phyloP scores from a whole-genome alignment of 352 stramenopile genomes.

The Phytophthora melonis region DNA sequence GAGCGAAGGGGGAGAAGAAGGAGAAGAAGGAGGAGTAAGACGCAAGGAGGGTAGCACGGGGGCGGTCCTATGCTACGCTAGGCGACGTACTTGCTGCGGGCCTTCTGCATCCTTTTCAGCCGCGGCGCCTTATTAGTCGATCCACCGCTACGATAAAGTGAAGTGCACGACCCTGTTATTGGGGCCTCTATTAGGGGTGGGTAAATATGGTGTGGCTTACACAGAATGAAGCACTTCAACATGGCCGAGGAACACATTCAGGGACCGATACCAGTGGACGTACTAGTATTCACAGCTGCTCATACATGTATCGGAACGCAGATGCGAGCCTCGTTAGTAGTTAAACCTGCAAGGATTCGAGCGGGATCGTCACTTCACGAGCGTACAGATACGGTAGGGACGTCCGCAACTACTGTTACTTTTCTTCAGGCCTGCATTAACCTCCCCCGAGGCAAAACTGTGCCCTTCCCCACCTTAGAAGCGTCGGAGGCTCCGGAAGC shows the following conservation, averaged over 20 bases:
- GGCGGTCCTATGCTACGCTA: conserved; percentile 5
- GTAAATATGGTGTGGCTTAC: conserved; percentile 25
- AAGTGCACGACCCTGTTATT: conserved; percentile 2
- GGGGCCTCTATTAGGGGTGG: conserved; percentile 23
- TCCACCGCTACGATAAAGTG: too few relatives aligned
- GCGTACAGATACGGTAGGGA: too few relatives aligned
- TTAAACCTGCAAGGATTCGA: too few relatives aligned
- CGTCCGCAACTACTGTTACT: not conserved
- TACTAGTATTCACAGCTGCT: too few relatives aligned
- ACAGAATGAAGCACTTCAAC: conserved; percentile 22
- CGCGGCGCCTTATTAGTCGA: not conserved
- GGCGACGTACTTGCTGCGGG: conserved; percentile 56
- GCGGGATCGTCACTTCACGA: too few relatives aligned
- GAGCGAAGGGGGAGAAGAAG: too few relatives aligned
- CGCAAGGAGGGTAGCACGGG: too few relatives aligned
- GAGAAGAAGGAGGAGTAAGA: not conserved
- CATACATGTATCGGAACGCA: too few relatives aligned
- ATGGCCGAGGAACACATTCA: too few relatives aligned
- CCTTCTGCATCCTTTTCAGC: conserved; percentile 54
- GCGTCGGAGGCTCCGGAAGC: conserved; percentile 37
- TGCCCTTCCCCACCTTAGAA: conserved; percentile 24
- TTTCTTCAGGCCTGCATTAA: not conserved
- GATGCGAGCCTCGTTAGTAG: too few relatives aligned
- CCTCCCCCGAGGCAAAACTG: not conserved
- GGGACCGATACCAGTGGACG: not conserved